Conservation (phyloP, 2,329 filamentous ascomycete species). For the Aureobasidium zeae region DNA sequence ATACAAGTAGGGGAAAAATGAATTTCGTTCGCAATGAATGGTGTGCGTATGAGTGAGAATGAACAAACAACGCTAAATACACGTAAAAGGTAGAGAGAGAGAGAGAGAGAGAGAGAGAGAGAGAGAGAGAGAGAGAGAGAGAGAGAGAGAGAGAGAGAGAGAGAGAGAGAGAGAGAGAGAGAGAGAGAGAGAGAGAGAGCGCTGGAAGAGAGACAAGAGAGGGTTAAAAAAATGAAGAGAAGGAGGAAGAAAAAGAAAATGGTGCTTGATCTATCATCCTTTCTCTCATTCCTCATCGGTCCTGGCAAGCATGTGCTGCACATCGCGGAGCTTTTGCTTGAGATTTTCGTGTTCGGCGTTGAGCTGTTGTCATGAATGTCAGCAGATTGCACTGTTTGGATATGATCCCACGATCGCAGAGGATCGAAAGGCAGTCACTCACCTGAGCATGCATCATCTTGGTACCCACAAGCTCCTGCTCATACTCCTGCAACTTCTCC, state of each 20-base stretch:
- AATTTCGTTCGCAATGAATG: too few species aligned
- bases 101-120: too few species aligned
- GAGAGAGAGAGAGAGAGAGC: too few species aligned
- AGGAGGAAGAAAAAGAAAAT: not conserved
- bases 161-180: too few species aligned
- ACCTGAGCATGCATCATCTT: constrained; percentile 97
- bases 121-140: too few species aligned
- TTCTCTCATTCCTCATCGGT: not conserved
- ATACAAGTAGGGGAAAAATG: too few species aligned
- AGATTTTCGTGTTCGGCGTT: constrained; percentile 41
- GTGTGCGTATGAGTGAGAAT: too few species aligned
- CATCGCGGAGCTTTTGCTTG: constrained; percentile 41
- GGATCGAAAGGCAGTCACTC: constrained; percentile 40
- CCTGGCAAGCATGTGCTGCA: constrained; percentile 35
- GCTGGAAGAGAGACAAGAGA: not conserved
- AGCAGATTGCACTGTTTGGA: too few species aligned
- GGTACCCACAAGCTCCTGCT: constrained; percentile 81
- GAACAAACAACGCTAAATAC: too few species aligned
- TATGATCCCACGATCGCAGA: not conserved
- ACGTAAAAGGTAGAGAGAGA: too few species aligned
- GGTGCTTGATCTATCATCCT: too few species aligned
- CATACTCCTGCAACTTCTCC: constrained; percentile 83
- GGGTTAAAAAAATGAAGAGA: not conserved
- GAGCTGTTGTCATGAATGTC: constrained; percentile 27
- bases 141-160: too few species aligned